These are phyloP conservation scores for Pseudogymnoascus sp. DNA, from an alignment of 2,329 filamentous ascomycete species.

Conservation along the genomic window DNA sequence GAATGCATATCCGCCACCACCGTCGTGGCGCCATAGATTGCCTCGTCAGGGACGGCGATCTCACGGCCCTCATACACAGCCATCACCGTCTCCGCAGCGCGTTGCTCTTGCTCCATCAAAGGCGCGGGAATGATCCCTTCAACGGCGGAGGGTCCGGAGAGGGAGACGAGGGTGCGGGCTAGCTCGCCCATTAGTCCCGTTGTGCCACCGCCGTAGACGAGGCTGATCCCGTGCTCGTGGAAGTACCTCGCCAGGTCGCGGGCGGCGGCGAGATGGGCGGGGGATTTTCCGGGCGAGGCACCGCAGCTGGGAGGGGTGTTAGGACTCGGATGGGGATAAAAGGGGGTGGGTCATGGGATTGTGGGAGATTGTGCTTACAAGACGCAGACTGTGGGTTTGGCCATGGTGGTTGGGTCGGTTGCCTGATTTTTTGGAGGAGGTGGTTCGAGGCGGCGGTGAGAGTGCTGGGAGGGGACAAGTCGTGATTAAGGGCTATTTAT, in stretches of 20 bases:
- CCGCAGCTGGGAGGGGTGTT: slow-evolving; percentile 53
- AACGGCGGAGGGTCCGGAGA: slow-evolving; percentile 69
- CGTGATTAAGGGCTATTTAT: not conserved
- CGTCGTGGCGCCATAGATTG: slow-evolving; percentile 68
- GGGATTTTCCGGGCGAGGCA: slow-evolving; percentile 61
- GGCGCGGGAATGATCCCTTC: slow-evolving; percentile 87
- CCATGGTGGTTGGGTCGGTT: not conserved
- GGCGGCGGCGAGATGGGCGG: slow-evolving; percentile 68
- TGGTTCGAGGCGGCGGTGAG: not conserved
- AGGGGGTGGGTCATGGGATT: not conserved
- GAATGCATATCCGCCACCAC: slow-evolving; percentile 91
- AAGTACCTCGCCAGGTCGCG: slow-evolving; percentile 64
- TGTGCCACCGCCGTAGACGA: slow-evolving; percentile 63
- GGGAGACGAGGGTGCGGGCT: slow-evolving; percentile 70
- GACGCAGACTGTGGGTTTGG: slow-evolving; percentile 2
- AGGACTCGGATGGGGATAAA: not conserved
- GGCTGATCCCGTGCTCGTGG: slow-evolving; percentile 62
- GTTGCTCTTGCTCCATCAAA: slow-evolving; percentile 46
- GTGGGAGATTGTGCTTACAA: not conserved
- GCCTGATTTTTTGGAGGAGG: not conserved
- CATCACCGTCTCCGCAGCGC: slow-evolving; percentile 53
- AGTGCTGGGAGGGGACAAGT: not conserved
- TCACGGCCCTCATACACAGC: slow-evolving; percentile 33
- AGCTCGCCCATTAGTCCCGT: slow-evolving; percentile 92
- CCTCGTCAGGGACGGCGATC: slow-evolving; percentile 31